Evolutionary conservation across 2,329 filamentous ascomycete species (phyloP), one percentile per base, ranked within the genome.

Genomic region (Exophiala sp.): DNA sequence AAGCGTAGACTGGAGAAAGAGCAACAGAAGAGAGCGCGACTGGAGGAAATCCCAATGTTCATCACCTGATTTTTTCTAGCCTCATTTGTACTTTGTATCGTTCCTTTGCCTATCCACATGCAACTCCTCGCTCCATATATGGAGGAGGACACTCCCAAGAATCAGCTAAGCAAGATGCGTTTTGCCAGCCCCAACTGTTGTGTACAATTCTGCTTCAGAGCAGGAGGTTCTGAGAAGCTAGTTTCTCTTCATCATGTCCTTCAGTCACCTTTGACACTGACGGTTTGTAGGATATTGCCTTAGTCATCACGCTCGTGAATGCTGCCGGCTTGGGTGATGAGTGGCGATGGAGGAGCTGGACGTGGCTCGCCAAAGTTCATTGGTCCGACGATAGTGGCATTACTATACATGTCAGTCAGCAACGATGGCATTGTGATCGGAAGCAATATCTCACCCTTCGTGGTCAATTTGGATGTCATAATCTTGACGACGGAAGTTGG

Each of bases 11-110:
- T 20, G 21, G 47, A 52, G 12, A 52, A 52, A 44, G 55, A 55
- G 35, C 36, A 57, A 41, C 47, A 58, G 32, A 51, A 70, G 54
- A 70, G 69, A 60, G 67, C 69, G 32, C 67, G 70, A 40, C 67
- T 73, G 35, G 71, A 69, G 53, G 70, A 75, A 62, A 71, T 75
- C 41, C 73, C 73, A 35, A 74, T 70, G 45, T 76, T 75, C 64
- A 53, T 75, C 41, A 55, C 71, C 33, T 73, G 65, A 72, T 51
- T 29, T 8, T 29, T 29, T 29, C 24, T 29, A 29, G 24, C 24
- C 24, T 29, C 24, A 29, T 29, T 29, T 29, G 24, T 29, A 29
- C 24, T 29, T 5, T 29, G 24, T 29, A 29, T 29, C 24, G 7
- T 29, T 29, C 24, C 24, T 51, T 29, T 49, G 38, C 20, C 41